Evolutionary conservation across 257 asterid species (phyloP), one percentile per base, ranked within the genome.

Genomic region (Solanum chiquidenum): DNA sequence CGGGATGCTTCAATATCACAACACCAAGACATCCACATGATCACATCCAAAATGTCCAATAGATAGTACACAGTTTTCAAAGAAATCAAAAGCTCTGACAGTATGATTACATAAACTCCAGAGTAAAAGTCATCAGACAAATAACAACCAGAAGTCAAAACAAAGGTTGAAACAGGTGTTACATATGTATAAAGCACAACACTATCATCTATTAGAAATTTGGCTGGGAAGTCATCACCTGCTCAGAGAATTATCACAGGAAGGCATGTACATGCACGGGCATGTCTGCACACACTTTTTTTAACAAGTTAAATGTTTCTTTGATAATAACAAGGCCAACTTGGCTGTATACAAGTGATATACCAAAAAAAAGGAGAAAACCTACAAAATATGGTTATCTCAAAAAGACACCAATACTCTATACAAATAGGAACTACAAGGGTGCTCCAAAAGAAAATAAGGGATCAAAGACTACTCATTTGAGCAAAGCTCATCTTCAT

Each of bases 1-100:
- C 72, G 49, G 60, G 86, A 35, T 82, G 75, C 89, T 88, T 88
- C 86, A 91, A 92, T 85, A 86, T 33, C 86, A 49, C 7, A 31
- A 31, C 71, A 31, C 46, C 71, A 6, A 82, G 86, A 82, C 31
- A 82, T 82, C 83, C 83, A 74, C 52, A 37, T 74, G 83, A 74
- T 82, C 86, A 29, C 71, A 82, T 49, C 85, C 23, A 18, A 80
- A 79, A 79, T 80, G 40, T 49, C 69, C 37, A 80, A 80, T 29
- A 46, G 69, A 46, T 80, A 64, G 85, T 18, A 80, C 69, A 80
- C 11, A n/a, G 29, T 80, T 49, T 80, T 46, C 86, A 86, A 74
- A 76, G 55, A 89, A 83, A 88, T 29, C 77, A 87, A 66, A 7
- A 90, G 85, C 83, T 62, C 83, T 40, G 84, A 40, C 23, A 40